Conservation (phyloP, 164 flowering plant genomes). For the Aristolochia californica region DNA sequence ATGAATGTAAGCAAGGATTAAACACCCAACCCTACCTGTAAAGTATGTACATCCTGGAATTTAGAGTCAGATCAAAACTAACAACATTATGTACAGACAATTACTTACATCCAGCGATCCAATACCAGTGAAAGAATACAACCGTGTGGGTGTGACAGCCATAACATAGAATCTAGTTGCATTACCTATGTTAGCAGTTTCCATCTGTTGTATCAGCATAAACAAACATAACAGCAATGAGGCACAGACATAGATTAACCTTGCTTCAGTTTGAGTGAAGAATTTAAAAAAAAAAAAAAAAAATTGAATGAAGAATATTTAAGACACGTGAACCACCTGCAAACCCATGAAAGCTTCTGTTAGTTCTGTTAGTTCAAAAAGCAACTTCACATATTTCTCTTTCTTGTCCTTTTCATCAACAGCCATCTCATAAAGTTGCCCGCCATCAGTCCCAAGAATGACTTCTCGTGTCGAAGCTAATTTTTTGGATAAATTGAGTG, state of each 20-base stretch:
- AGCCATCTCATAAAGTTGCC: slow-evolving; percentile 81
- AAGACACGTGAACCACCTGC: slow-evolving; percentile 34
- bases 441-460: slow-evolving; percentile 82
- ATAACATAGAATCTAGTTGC: slow-evolving; percentile 81
- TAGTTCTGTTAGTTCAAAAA: slow-evolving; percentile 71
- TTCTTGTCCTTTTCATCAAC: slow-evolving; percentile 95
- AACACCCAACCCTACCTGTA: background rate
- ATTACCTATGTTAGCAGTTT: slow-evolving; percentile 53
- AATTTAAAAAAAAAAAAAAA: no score
- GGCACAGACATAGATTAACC: no score
- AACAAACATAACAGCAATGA: background rate
- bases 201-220: slow-evolving; percentile 51
- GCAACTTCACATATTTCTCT: slow-evolving; percentile 79
- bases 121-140: slow-evolving; percentile 84
- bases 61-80: background rate
- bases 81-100: background rate
- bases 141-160: slow-evolving; percentile 96
- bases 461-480: slow-evolving; percentile 88
- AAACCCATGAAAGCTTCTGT: slow-evolving; percentile 92
- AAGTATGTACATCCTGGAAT: background rate
- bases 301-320: no score
- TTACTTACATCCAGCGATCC: slow-evolving; percentile 79
- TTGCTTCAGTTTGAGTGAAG: no score
- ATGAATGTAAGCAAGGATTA: background rate
- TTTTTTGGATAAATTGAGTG: background rate